Conservation (phyloP, 805 yeast species). For the Zygosaccharomyces bisporus region DNA sequence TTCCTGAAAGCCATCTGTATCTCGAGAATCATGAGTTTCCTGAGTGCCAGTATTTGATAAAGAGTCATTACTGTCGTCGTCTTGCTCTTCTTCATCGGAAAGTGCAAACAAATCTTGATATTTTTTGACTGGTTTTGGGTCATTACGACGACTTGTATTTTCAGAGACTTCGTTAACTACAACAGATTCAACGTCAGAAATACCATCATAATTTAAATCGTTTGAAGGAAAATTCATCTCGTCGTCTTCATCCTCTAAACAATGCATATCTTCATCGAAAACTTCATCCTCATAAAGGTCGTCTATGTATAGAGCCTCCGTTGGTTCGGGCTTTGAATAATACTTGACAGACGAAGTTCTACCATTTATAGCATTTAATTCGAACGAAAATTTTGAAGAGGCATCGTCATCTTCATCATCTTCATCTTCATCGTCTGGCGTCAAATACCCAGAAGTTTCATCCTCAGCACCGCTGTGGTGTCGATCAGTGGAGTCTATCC, state of each 20-base stretch:
- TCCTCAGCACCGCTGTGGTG: slow-evolving; percentile 6
- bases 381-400: slow-evolving; percentile 47
- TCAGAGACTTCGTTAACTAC: not conserved
- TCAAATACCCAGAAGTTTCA: not conserved
- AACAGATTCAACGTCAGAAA: slow-evolving; percentile 5
- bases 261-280: slow-evolving; percentile 43
- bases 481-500: too few species aligned
- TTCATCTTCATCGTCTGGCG: slow-evolving; percentile 7
- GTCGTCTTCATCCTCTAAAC: slow-evolving; percentile 24
- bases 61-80: not conserved
- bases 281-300: slow-evolving; percentile 41
- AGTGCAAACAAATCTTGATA: slow-evolving; percentile 28
- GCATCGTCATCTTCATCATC: slow-evolving; percentile 23
- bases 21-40: not conserved
- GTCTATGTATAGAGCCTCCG: slow-evolving; percentile 38
- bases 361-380: slow-evolving; percentile 43
- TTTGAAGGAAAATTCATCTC: slow-evolving; percentile 37
- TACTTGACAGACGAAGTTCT: slow-evolving; percentile 53
- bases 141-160: not conserved
- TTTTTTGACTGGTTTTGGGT: slow-evolving; percentile 14
- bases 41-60: not conserved
- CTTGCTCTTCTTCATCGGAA: slow-evolving; percentile 23
- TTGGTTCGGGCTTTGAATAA: slow-evolving; percentile 38
- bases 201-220: slow-evolving; percentile 24
- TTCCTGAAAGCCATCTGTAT: not conserved